Evolutionary conservation across 1,284 basidiomycete genomes (phyloP).

Genomic region (Pulchroboletus neoregius): DNA sequence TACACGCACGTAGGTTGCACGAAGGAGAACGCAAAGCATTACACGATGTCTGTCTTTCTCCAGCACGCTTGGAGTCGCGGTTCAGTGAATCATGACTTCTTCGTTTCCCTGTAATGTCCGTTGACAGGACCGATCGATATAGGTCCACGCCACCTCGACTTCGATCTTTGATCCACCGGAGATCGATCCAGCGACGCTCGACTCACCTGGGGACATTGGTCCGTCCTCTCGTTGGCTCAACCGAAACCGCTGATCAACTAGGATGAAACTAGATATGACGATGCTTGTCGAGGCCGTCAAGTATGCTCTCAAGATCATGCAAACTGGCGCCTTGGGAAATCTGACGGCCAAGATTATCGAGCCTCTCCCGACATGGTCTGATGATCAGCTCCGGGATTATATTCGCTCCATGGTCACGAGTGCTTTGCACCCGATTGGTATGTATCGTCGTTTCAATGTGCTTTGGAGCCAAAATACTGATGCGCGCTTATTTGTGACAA

Average conservation of each 20-base stretch:
- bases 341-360: slow-evolving; percentile 13
- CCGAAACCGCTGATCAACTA: not conserved
- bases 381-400: slow-evolving; percentile 12
- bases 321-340: slow-evolving; percentile 15
- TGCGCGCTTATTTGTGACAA: not conserved
- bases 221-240: not conserved
- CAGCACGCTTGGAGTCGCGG: slow-evolving; percentile 24
- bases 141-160: slow-evolving; percentile 20
- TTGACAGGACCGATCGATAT: not conserved
- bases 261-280: slow-evolving; percentile 7
- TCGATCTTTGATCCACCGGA: slow-evolving; percentile 17
- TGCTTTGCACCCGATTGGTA: slow-evolving; percentile 15
- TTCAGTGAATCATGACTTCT: slow-evolving; percentile 2
- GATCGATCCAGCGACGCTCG: slow-evolving; percentile 13
- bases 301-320: slow-evolving; percentile 16
- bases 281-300: slow-evolving; percentile 19
- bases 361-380: slow-evolving; percentile 18
- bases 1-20: slow-evolving; percentile 15
- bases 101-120: not conserved
- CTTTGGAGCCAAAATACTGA: no score
- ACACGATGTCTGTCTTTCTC: slow-evolving; percentile 10
- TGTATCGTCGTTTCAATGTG: not conserved
- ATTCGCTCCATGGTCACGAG: slow-evolving; percentile 10
- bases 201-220: slow-evolving; percentile 17
- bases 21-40: slow-evolving; percentile 15